Evolutionary conservation across 78 protist genomes (phyloP).

Genomic region (Emiliania huxleyi): DNA sequence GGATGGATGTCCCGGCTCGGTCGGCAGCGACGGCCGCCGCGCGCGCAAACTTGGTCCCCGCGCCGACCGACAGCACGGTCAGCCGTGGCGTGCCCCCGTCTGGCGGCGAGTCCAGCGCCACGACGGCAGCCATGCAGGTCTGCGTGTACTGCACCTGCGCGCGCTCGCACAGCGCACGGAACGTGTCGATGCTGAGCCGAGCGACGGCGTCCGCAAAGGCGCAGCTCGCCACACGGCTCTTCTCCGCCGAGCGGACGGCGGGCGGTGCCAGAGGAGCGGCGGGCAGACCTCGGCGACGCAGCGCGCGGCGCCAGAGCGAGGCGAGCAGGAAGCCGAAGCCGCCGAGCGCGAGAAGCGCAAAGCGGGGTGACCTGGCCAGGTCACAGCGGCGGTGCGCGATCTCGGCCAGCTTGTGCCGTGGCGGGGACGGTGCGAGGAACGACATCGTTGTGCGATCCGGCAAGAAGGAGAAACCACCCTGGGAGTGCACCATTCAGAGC

Average conservation of each 20-base stretch:
- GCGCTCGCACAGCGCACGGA: neutral
- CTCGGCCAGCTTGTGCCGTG: no score
- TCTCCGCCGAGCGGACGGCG: constrained; percentile 16
- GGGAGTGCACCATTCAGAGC: no score
- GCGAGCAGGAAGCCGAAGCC: no score
- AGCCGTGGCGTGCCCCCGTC: neutral
- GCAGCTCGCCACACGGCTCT: neutral
- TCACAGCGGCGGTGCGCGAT: no score
- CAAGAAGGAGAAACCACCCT: no score
- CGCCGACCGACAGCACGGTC: neutral
- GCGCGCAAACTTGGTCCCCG: constrained; percentile 8
- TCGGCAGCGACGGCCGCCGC: neutral
- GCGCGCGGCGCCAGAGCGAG: no score
- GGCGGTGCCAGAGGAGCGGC: no score
- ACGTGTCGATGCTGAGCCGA: neutral
- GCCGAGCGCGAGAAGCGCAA: no score
- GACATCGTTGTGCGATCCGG: no score
- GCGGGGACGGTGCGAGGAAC: no score
- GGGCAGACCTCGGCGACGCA: no score
- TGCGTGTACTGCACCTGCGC: neutral
- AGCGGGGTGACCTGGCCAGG: no score
- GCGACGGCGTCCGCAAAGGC: constrained; percentile 1
- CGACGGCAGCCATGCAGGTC: neutral
- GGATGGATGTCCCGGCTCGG: neutral
- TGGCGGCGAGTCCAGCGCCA: neutral